Percentiles rank a stretch among this genome's conserved stretches.
These are phyloP conservation scores for Nitzschia sp. DNA, from an alignment of 108 stramenopile genomes.

Conservation along the genomic window DNA sequence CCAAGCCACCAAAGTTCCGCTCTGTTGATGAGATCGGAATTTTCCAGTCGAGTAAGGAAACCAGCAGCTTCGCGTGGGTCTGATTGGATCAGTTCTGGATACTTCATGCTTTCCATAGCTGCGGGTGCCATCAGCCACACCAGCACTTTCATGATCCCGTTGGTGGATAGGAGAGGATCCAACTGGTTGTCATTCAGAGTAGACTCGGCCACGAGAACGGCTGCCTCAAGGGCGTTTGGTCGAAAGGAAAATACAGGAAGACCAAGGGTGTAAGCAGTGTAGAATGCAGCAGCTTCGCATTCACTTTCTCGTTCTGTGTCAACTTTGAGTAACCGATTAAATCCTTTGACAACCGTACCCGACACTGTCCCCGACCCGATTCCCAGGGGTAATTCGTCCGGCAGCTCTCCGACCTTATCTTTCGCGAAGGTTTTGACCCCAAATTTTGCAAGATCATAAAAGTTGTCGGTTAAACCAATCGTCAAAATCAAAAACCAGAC, in stretches of 20 bases:
- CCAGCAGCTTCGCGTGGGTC: constrained; percentile 88
- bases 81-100: constrained; percentile 84
- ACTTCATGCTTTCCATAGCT: constrained; percentile 78
- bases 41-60: constrained; percentile 71
- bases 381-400: constrained; percentile 74
- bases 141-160: constrained; percentile 81
- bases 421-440: constrained; percentile 48
- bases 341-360: constrained; percentile 76
- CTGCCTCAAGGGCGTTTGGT: constrained; percentile 88
- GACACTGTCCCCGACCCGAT: constrained; percentile 78
- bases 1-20: constrained; percentile 30
- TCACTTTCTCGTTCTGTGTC: constrained; percentile 94
- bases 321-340: constrained; percentile 76
- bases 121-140: constrained; percentile 94
- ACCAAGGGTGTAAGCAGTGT: constrained; percentile 86
- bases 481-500: constrained; percentile 51
- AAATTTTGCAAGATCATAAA: constrained; percentile 72
- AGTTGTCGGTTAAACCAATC: constrained; percentile 76
- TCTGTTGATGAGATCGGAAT: constrained; percentile 33
- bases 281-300: constrained; percentile 91
- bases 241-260: constrained; percentile 95
- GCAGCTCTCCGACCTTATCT: constrained; percentile 45
- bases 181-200: constrained; percentile 25
- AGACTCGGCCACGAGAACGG: constrained; percentile 48
- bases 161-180: constrained; percentile 69